Percentiles rank a stretch among this genome's conserved stretches.
These are phyloP conservation scores for Boletus vermiculosoides DNA, from an alignment of 768 basidiomycete genomes.

Conservation along the genomic window DNA sequence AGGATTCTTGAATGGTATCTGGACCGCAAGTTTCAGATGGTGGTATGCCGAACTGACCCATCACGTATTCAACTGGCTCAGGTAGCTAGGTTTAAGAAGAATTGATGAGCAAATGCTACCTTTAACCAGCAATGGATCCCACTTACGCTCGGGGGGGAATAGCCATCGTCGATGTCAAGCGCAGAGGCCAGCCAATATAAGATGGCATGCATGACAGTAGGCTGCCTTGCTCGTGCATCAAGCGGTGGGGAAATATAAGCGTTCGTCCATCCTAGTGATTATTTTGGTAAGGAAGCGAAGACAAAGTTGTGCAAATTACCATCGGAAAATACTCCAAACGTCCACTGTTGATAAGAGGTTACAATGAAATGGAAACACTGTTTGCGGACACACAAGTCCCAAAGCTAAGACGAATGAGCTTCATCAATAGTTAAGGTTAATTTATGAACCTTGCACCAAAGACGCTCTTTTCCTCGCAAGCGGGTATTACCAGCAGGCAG, in stretches of 20 bases:
- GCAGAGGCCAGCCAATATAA: slow-evolving; percentile 59
- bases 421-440: not conserved
- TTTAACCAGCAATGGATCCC: not conserved
- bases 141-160: slow-evolving; percentile 26
- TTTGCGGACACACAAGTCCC: slow-evolving; percentile 52
- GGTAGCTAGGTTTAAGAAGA: slow-evolving; percentile 22
- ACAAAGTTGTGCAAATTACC: slow-evolving; percentile 33
- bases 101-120: not conserved
- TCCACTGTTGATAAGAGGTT: slow-evolving; percentile 60
- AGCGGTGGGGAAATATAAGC: slow-evolving; percentile 52
- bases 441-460: slow-evolving; percentile 58
- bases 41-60: slow-evolving; percentile 28
- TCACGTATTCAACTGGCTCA: slow-evolving; percentile 32
- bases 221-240: slow-evolving; percentile 39
- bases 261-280: slow-evolving; percentile 47
- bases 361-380: slow-evolving; percentile 56
- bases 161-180: slow-evolving; percentile 33
- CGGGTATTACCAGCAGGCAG: slow-evolving; percentile 37
- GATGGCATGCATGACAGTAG: slow-evolving; percentile 51
- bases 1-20: slow-evolving; percentile 24
- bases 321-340: slow-evolving; percentile 59
- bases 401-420: slow-evolving; percentile 32
- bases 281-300: not conserved
- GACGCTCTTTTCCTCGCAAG: slow-evolving; percentile 47
- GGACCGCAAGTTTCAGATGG: slow-evolving; percentile 17